Evolutionary conservation across 2,329 filamentous ascomycete species (phyloP), one percentile per base, ranked within the genome.

Genomic region (Botrytis squamosa): DNA sequence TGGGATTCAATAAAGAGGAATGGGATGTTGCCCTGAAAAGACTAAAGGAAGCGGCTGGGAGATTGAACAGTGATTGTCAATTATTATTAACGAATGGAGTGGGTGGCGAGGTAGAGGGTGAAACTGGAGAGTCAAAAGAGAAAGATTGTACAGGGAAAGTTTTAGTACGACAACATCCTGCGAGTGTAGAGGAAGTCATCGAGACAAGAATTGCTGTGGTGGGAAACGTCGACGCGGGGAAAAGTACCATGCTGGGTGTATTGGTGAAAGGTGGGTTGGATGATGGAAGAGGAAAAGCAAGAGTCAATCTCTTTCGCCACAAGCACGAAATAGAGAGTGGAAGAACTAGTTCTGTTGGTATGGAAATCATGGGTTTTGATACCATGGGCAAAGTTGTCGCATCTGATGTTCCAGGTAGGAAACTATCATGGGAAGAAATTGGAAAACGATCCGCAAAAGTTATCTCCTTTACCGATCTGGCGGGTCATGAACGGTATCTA

Each of bases 321-420:
- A 98, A 99, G 83, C 96, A 99, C 80, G 96, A 99, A 84, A 92
- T 98, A 59, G 96, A 99, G 83, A 96, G 93, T 65, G 96, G 96
- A 1, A 89, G 96, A 77, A 99, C 96, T 16, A 97, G 94, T 81
- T 98, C 95, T 0, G 96, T 99, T 0, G 95, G 96, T 60, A 97
- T 98, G 95, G 96, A 99, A 83, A 98, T 98, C 75, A 94, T 98
- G 92, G 96, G 96, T 2, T 99, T 98, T 79, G 94, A 98, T 82
- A 94, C 92, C 69, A 88, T 88, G 72, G 95, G 96, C 42, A 89
- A 95, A 40, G 92, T 97, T 42, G 88, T 98, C 25, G 89, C 90
- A 25, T 95, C 93, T 57, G 92, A 92, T 74, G 92, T 91, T 0
- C 93, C 95, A 3, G 95, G 94, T 1, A 89, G 96, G 82, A 93